A percentile compares a stretch with the other conserved stretches of the same genome.
phyloP scores from a whole-genome alignment of 768 basidiomycete genomes.

The Scleroderma bovista region DNA sequence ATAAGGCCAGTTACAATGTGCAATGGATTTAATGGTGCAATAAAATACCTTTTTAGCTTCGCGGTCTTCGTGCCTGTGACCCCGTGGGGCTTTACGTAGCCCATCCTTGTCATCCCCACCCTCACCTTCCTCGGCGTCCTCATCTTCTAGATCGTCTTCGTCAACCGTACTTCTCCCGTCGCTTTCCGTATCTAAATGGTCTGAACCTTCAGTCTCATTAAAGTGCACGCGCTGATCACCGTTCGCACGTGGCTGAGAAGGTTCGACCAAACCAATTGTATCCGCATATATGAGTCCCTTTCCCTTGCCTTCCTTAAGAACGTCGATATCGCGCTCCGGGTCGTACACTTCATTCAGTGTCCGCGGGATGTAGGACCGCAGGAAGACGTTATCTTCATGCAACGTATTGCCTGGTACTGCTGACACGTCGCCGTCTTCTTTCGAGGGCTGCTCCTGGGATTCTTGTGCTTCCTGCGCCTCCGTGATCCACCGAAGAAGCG shows the following conservation, averaged over 20 bases:
- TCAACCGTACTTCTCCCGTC: constrained; percentile 24
- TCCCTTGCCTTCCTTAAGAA: constrained; percentile 64
- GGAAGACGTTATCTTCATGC: constrained; percentile 86
- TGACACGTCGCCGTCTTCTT: constrained; percentile 8
- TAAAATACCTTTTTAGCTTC: constrained; percentile 78
- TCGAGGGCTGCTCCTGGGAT: constrained; percentile 8
- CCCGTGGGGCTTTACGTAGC: constrained; percentile 61
- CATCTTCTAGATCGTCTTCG: constrained; percentile 32
- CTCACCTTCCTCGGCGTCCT: constrained; percentile 26
- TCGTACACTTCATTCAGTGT: constrained; percentile 90
- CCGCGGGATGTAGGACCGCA: constrained; percentile 89
- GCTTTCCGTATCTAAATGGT: constrained; percentile 9
- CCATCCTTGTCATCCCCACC: constrained; percentile 22
- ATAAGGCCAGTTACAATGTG: constrained; percentile 6
- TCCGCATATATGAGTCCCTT: constrained; percentile 79
- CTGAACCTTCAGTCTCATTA: constrained; percentile 11
- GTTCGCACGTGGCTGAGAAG: constrained; percentile 8
- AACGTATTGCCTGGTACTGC: constrained; percentile 24
- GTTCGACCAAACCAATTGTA: constrained; percentile 72
- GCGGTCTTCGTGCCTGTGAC: constrained; percentile 90
- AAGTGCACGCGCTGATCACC: constrained; percentile 12
- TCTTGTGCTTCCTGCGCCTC: constrained; percentile 24
- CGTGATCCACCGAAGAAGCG: constrained; percentile 46
- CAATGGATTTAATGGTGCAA: constrained; percentile 4
- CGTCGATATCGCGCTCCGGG: constrained; percentile 87